Evolutionary conservation across 345 rosid species (phyloP), one percentile per base, ranked within the genome.

Genomic region (Sisymbrium altissimum): DNA sequence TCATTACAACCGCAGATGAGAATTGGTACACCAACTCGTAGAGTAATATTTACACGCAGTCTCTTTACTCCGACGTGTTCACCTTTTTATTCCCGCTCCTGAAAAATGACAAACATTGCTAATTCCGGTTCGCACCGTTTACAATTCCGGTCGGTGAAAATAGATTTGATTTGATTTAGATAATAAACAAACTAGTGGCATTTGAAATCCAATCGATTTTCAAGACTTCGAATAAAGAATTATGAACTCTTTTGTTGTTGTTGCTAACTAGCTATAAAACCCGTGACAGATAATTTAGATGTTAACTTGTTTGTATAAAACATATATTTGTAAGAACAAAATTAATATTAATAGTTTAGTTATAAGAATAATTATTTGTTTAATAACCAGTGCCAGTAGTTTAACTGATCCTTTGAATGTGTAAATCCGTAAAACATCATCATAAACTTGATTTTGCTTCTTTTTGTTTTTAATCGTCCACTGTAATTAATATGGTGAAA

Each of bases 1-100:
- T 7, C 44, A 40, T 59, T 32, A 18, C 2, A 1, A 4, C 40
- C 13, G 66, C 61, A 18, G 73, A 50, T 41, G 39, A 50, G 71
- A n/a, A 59, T 39, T 18, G 66, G 75, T 80, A 39, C 80, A 77
- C 73, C 85, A 30, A 58, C 46, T 33, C 44, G 23, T 29, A 53
- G 79, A 40, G 59, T 71, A 66, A 50, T 46, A 55, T 25, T n/a
- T 46, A 12, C 63, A 41, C 75, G 65, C 60, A 14, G 53, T 35
- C 66, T 55, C 54, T 49, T 44, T 27, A 64, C 18, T 13, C 40
- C 21, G 49, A 36, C 67, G 15, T 52, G 32, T 49, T 13, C 11
- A 43, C 54, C 64, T 55, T 15, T 56, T 43, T 45, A 15, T 59
- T 60, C 63, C 41, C 69, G 44, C 64, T 41, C 43, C 21, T 41